These are phyloP conservation scores for Fusarium multiceps DNA, from an alignment of 2,329 filamentous ascomycete genomes.

Conservation along the genomic window DNA sequence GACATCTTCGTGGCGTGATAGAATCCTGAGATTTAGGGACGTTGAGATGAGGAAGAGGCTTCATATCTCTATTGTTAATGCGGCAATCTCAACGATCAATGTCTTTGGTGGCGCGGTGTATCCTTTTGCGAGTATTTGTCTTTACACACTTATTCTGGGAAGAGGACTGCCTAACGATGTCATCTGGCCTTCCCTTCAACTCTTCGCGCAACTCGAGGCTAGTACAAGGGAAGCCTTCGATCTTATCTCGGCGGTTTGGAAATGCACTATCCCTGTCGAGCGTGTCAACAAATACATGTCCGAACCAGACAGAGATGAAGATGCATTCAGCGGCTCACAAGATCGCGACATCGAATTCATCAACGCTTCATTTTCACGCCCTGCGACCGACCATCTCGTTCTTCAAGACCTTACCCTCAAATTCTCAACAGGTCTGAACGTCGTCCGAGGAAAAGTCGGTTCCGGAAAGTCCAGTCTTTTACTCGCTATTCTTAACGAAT, in stretches of 20 bases:
- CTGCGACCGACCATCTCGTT: slow-evolving; percentile 69
- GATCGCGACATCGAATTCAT: slow-evolving; percentile 63
- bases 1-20: slow-evolving; percentile 52
- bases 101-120: slow-evolving; percentile 78
- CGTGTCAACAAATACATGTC: slow-evolving; percentile 89
- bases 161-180: slow-evolving; percentile 79
- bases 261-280: slow-evolving; percentile 83
- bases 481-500: slow-evolving; percentile 68
- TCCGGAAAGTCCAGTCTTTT: slow-evolving; percentile 71
- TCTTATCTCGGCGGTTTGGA: slow-evolving; percentile 80
- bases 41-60: slow-evolving; percentile 53
- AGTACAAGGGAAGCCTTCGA: slow-evolving; percentile 80
- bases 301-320: slow-evolving; percentile 79
- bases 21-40: slow-evolving; percentile 52
- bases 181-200: slow-evolving; percentile 85
- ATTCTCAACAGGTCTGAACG: slow-evolving; percentile 63
- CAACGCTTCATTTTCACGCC: slow-evolving; percentile 82
- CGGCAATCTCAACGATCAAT: slow-evolving; percentile 74
- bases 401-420: slow-evolving; percentile 59
- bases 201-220: slow-evolving; percentile 80
- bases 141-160: slow-evolving; percentile 79
- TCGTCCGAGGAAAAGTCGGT: slow-evolving; percentile 70
- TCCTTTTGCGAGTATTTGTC: slow-evolving; percentile 82
- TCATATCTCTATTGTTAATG: slow-evolving; percentile 51
- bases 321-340: slow-evolving; percentile 51